phyloP scores from a whole-genome alignment of 768 basidiomycete species.

The Boletus insuetus region DNA sequence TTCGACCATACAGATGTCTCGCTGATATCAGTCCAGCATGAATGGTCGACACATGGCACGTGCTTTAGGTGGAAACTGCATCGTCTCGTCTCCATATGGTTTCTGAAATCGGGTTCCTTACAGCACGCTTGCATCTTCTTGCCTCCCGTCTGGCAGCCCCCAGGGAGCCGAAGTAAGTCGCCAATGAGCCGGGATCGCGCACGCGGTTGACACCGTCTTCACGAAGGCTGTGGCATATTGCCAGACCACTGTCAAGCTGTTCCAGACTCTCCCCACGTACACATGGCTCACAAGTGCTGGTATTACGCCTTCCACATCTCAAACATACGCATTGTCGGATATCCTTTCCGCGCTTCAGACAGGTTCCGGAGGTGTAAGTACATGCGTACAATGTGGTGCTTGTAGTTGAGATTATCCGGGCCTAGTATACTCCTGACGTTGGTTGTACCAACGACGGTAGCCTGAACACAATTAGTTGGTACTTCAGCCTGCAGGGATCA shows the following conservation, averaged over 20 bases:
- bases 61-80: conserved; percentile 31
- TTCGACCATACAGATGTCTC: neutral
- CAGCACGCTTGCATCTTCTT: conserved; percentile 58
- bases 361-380: conserved; percentile 47
- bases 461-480: conserved; percentile 53
- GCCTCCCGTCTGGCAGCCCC: conserved; percentile 56
- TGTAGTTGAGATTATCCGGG: neutral
- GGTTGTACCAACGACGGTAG: conserved; percentile 39
- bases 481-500: conserved; percentile 66
- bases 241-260: conserved; percentile 53
- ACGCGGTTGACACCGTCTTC: neutral
- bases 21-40: conserved; percentile 45
- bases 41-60: conserved; percentile 70
- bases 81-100: neutral
- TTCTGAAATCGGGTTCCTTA: conserved; percentile 6
- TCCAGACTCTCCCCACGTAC: conserved; percentile 71
- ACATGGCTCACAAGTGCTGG: conserved; percentile 68
- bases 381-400: neutral
- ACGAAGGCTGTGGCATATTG: conserved; percentile 66
- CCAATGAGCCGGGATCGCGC: neutral
- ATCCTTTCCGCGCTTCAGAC: conserved; percentile 53
- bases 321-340: conserved; percentile 55
- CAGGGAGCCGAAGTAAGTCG: conserved; percentile 54
- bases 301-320: conserved; percentile 61
- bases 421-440: conserved; percentile 48